Evolutionary conservation across 2,329 filamentous ascomycete genomes (phyloP).

Genomic region (Ciborinia camelliae): DNA sequence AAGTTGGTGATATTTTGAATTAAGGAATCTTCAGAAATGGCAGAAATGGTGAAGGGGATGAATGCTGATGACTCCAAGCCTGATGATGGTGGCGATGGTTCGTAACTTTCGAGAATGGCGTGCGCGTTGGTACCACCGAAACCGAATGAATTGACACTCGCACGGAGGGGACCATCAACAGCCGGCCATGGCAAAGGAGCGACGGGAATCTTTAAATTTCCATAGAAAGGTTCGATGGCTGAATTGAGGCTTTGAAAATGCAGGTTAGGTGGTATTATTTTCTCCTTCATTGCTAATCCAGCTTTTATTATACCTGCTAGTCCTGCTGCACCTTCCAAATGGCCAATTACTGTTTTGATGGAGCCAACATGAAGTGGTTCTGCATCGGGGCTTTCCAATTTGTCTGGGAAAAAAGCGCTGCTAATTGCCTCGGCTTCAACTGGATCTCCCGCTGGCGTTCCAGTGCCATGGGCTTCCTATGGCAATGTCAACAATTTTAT

Average conservation of each 20-base stretch:
- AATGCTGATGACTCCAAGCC: slow-evolving; percentile 25
- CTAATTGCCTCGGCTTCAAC: slow-evolving; percentile 24
- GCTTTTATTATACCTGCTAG: slow-evolving; percentile 36
- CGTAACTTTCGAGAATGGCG: slow-evolving; percentile 41
- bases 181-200: slow-evolving; percentile 36
- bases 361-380: slow-evolving; percentile 24
- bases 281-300: slow-evolving; percentile 32
- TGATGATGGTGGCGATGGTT: slow-evolving; percentile 1
- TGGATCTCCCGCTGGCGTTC: slow-evolving; percentile 28
- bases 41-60: slow-evolving; percentile 26
- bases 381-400: not conserved
- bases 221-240: slow-evolving; percentile 29
- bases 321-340: slow-evolving; percentile 35
- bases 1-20: slow-evolving; percentile 10
- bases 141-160: slow-evolving; percentile 39
- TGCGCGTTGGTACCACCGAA: slow-evolving; percentile 50
- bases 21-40: slow-evolving; percentile 21
- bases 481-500: not conserved
- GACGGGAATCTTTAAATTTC: slow-evolving; percentile 19
- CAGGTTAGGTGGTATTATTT: slow-evolving; percentile 36
- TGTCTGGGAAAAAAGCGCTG: slow-evolving; percentile 19
- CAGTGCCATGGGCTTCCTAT: slow-evolving; percentile 25
- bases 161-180: slow-evolving; percentile 21
- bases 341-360: slow-evolving; percentile 34
- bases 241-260: slow-evolving; percentile 40